These are phyloP conservation scores for Sclerotinia sclerotiorum DNA, from an alignment of 2,329 filamentous ascomycete species.

Conservation along the genomic window DNA sequence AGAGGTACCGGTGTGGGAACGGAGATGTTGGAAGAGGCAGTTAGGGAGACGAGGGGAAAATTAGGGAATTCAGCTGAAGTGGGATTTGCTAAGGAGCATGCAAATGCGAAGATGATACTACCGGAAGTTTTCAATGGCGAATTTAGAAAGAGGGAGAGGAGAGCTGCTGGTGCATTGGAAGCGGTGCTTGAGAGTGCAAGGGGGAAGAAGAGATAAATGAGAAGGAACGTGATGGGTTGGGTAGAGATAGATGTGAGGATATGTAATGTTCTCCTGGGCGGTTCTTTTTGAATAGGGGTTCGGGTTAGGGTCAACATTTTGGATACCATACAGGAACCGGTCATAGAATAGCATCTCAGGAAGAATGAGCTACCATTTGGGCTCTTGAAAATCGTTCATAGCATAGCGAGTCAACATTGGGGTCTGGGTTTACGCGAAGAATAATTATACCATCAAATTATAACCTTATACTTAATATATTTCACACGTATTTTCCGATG, in stretches of 20 bases:
- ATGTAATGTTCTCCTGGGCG: background rate
- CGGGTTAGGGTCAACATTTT: background rate
- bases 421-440: background rate
- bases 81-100: slow-evolving; percentile 75
- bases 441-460: background rate
- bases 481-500: too few relatives aligned
- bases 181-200: slow-evolving; percentile 46
- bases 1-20: slow-evolving; percentile 70
- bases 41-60: slow-evolving; percentile 64
- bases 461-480: too few relatives aligned
- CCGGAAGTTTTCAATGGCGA: slow-evolving; percentile 61
- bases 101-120: slow-evolving; percentile 66
- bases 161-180: slow-evolving; percentile 55
- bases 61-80: slow-evolving; percentile 67
- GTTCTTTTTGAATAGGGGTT: background rate
- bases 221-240: background rate
- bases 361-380: slow-evolving; percentile 1
- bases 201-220: slow-evolving; percentile 34
- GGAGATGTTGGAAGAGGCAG: slow-evolving; percentile 72
- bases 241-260: background rate
- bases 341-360: slow-evolving; percentile 7
- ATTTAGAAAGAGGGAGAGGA: slow-evolving; percentile 59
- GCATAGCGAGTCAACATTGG: slow-evolving; percentile 1
- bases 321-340: slow-evolving; percentile 7
- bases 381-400: slow-evolving; percentile 13